Conservation (phyloP, 768 basidiomycete genomes). For the Rhizopogon salebrosus region DNA sequence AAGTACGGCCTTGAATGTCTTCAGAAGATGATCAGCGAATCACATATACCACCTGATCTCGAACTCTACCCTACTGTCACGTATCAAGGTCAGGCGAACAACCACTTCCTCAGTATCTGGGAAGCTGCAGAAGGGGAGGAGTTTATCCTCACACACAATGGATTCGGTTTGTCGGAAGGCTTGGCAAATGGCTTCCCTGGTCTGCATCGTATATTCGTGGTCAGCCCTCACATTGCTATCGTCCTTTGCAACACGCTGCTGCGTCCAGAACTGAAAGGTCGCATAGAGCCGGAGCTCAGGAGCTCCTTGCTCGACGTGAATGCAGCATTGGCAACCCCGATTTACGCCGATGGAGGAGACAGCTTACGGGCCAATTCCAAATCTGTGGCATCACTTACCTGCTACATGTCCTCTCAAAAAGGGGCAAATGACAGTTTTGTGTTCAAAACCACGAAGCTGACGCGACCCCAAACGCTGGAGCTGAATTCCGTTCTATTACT, state of each 20-base stretch:
- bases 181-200: constrained; percentile 12
- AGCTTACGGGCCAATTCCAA: too few species aligned
- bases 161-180: constrained; percentile 33
- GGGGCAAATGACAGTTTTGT: constrained; percentile 23
- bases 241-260: constrained; percentile 21
- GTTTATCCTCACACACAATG: constrained; percentile 28
- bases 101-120: constrained; percentile 31
- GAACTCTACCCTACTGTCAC: constrained; percentile 18
- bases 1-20: constrained; percentile 1
- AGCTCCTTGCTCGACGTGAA: constrained; percentile 3
- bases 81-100: constrained; percentile 23
- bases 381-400: background rate
- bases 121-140: constrained; percentile 29
- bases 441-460: constrained; percentile 26
- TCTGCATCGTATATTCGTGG: constrained; percentile 27
- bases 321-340: background rate
- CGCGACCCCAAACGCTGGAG: constrained; percentile 1
- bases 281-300: background rate
- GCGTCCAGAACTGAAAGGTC: constrained; percentile 1
- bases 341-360: background rate
- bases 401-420: constrained; percentile 3
- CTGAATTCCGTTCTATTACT: constrained; percentile 4
- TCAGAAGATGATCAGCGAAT: background rate
- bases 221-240: constrained; percentile 31
- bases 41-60: constrained; percentile 1